Evolutionary conservation across 1,284 basidiomycete genomes (phyloP).

Genomic region (Takashimella tepidaria): DNA sequence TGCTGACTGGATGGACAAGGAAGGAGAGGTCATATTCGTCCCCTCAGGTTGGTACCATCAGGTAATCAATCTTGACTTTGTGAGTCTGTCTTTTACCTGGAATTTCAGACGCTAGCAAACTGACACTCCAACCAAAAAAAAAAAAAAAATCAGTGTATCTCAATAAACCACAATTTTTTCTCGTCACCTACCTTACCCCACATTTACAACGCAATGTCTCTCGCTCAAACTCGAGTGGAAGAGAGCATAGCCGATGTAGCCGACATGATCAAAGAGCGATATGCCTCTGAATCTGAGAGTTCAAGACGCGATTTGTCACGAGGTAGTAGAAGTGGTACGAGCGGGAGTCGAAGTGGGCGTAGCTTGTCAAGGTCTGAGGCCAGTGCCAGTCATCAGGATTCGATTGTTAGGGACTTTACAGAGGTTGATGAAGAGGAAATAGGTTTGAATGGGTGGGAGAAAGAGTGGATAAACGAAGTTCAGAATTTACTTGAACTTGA

Average conservation of each 20-base stretch:
- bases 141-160: slow-evolving; percentile 49
- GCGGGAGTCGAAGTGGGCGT: neutral
- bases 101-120: no score
- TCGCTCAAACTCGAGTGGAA: slow-evolving; percentile 46
- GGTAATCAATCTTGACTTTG: slow-evolving; percentile 44
- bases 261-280: slow-evolving; percentile 41
- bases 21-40: slow-evolving; percentile 51
- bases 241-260: slow-evolving; percentile 50
- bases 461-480: slow-evolving; percentile 50
- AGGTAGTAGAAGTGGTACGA: neutral
- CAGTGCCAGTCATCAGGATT: neutral
- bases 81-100: no score
- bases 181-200: slow-evolving; percentile 50
- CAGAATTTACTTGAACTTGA: slow-evolving; percentile 49
- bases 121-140: no score
- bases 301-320: neutral
- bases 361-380: neutral
- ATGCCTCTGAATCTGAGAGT: neutral
- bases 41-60: slow-evolving; percentile 50
- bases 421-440: neutral
- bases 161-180: slow-evolving; percentile 54
- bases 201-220: slow-evolving; percentile 48
- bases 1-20: slow-evolving; percentile 12
- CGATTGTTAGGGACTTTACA: neutral
- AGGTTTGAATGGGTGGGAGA: slow-evolving; percentile 37